Base-by-base conservation (phyloP, 805 yeast species). In the Torulaspora delbrueckii region DNA sequence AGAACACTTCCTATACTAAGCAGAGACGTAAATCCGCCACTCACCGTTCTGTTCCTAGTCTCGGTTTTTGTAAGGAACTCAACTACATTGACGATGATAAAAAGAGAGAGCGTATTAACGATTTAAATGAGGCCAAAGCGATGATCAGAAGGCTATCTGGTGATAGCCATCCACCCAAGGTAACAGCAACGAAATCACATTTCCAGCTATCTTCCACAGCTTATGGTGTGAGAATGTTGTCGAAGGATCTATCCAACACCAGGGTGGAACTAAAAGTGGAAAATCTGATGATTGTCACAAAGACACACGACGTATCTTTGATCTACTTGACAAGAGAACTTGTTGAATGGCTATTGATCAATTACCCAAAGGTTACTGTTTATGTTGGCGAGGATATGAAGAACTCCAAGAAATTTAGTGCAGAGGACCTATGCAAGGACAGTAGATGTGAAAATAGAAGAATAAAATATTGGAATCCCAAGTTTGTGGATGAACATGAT, bases 271-370 rank as follows among this genome's bases (percentile, higher is more conserved):
- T 88, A 16, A 82, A 83, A 45, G 81, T 85, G 14, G 75, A 76
- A 37, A 79, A 86, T 13, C 78, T 88, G 14, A 75, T 88, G 79
- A 78, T 88, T 10, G 89, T 89, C 14, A 88, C 96, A n/a, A 88
- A 88, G 63, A 93, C 95, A 1, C 74, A 95, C 44, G 96, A 89
- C 61, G 82, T 84, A 55, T 81, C 88, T 5, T 68, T 89, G 42
- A 79, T 85, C 5, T 81, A 78, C 57, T 68, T 87, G 37, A 86
- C 96, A 0, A 72, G 91, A 46, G 93, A 86, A 57, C 70, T 89
- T 53, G 82, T 87, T 1, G 87, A 80, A 56, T 89, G 93, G 91
- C 64, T 88, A 24, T 62, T 88, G 32, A 55, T 61, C 14, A 59
- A 59, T 8, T 69, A 64, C 50, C 63, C 66, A 2, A 65, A 62